Base-by-base conservation (phyloP, 202 grass and related monocot genomes). In the Cymbopogon flexuosus region DNA sequence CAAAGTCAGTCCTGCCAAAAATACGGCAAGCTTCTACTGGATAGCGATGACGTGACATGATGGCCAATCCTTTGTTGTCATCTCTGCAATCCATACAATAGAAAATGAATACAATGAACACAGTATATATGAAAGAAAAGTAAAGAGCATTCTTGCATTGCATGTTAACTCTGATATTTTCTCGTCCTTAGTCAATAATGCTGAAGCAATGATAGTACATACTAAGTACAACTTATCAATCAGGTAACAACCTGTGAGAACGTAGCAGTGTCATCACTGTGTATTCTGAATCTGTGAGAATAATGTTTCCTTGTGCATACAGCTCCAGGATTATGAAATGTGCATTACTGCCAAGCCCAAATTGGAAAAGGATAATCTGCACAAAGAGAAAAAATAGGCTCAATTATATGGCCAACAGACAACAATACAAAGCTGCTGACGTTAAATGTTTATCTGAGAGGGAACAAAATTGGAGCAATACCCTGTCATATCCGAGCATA, bases 31-130 rank as follows among this genome's bases (percentile, higher is more conserved):
- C 84, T 89, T 98, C 95, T 71, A 98, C 77, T 9, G 95, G 95
- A 70, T 98, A 98, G 45, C 90, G 95, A 88, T 98, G 95, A 33
- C 95, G 88, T 42, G 95, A 98, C 95, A 98, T 98, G 75, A 98
- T 98, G 34, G 92, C 90, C 81, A 98, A 88, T 71, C 92, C 95
- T 81, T 98, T 98, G 70, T 98, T 91, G 63, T 98, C 95, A 78
- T 98, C 95, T 87, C 95, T 98, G 84, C 2, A 49, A 60, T 56
- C 57, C 54, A 33, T 70, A 76, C n/a, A 76, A 58, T 69, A 68
- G n/a, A 83, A 73, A 64, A 79, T 71, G 33, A 79, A 81, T 41
- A 79, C 11, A 78, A 46, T 68, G 65, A 52, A 78, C 39, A 70
- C 54, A 70, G 4, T 37, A 51, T 70, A 51, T 64, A 75, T 45